Evolutionary conservation across 2,329 filamentous ascomycete genomes (phyloP).

Genomic region (Cladosporium austrohemisphaericum): DNA sequence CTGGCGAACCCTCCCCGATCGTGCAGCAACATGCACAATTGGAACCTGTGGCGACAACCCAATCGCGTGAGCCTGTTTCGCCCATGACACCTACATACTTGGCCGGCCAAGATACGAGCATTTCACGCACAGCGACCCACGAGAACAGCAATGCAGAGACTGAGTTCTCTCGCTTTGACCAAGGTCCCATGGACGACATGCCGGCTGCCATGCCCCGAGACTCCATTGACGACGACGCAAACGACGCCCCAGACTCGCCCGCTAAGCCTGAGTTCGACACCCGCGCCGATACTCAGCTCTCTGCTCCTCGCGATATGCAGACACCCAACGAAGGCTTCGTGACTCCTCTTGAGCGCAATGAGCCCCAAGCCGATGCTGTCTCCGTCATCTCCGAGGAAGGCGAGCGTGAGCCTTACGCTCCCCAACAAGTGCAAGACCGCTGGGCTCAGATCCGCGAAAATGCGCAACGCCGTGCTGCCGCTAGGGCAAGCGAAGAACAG

Average conservation of each 20-base stretch:
- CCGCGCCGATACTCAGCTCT: constrained; percentile 15
- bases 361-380: constrained; percentile 29
- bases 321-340: constrained; percentile 16
- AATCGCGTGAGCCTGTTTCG: constrained; percentile 20
- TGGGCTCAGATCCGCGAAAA: constrained; percentile 98
- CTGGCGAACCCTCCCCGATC: background rate
- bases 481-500: constrained; percentile 63
- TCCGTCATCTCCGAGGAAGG: constrained; percentile 43
- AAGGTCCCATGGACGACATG: constrained; percentile 81
- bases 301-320: constrained; percentile 18
- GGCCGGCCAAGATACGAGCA: constrained; percentile 46
- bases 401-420: constrained; percentile 35
- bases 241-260: constrained; percentile 6
- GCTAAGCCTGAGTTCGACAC: constrained; percentile 15
- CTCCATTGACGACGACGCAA: constrained; percentile 22
- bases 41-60: background rate
- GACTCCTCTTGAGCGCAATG: constrained; percentile 20
- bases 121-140: constrained; percentile 59
- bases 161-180: constrained; percentile 71
- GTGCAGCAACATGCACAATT: background rate
- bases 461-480: constrained; percentile 73
- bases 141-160: constrained; percentile 58
- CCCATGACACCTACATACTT: constrained; percentile 36
- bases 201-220: constrained; percentile 70
- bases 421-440: constrained; percentile 57